phyloP scores from a whole-genome alignment of 2,329 filamentous ascomycete genomes.

The Lizonia empirigonia region DNA sequence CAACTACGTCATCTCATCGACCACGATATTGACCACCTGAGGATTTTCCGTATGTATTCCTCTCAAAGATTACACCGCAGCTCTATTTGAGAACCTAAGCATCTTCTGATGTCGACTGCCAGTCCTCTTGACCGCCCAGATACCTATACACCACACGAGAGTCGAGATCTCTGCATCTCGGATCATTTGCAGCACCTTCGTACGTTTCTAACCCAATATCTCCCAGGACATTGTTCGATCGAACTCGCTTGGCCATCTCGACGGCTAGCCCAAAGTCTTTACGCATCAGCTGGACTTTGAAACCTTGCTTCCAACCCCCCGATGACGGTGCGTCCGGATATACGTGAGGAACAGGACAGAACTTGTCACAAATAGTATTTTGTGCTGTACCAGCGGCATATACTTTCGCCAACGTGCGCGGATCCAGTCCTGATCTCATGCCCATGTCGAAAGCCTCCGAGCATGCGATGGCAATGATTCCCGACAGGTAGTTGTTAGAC shows the following conservation, averaged over 20 bases:
- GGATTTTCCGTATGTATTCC: too few species aligned
- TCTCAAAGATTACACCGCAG: not conserved
- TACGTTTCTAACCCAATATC: conserved; percentile 59
- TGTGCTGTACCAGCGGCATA: conserved; percentile 60
- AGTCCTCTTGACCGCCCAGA: conserved; percentile 60
- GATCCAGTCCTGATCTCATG: conserved; percentile 63
- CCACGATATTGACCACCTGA: too few species aligned
- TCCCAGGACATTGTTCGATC: conserved; percentile 57
- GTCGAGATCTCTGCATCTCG: conserved; percentile 59
- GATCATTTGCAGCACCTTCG: conserved; percentile 57
- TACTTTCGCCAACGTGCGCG: conserved; percentile 58
- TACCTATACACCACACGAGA: conserved; percentile 64
- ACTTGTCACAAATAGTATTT: conserved; percentile 58
- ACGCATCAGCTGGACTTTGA: conserved; percentile 64
- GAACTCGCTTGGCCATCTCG: conserved; percentile 60
- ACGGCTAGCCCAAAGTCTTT: conserved; percentile 64
- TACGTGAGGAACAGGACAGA: conserved; percentile 59
- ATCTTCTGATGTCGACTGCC: conserved; percentile 40
- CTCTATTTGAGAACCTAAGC: conserved; percentile 5
- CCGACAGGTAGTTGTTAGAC: conserved; percentile 66
- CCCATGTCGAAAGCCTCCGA: conserved; percentile 66
- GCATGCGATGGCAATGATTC: conserved; percentile 63
- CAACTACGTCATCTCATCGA: conserved; percentile 1
- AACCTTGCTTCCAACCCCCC: conserved; percentile 60
- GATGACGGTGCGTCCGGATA: conserved; percentile 55